These are phyloP conservation scores for Aureobasidium lini DNA, from an alignment of 2,329 filamentous ascomycete genomes.

Conservation along the genomic window DNA sequence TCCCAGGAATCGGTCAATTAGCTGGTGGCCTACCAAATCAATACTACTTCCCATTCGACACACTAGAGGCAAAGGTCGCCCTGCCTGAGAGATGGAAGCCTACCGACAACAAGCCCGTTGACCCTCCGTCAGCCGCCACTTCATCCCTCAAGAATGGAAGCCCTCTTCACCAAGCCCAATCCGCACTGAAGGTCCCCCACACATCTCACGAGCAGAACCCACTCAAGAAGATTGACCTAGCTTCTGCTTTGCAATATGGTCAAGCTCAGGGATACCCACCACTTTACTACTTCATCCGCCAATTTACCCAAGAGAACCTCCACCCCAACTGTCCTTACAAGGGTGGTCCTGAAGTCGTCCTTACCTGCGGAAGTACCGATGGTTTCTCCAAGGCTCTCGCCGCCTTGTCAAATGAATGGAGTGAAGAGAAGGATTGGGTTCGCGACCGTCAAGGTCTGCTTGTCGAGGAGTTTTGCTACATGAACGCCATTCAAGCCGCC, in stretches of 20 bases:
- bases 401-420: conserved; percentile 70
- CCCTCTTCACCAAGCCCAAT: conserved; percentile 28
- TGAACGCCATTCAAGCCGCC: conserved; percentile 63
- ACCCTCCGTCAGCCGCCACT: conserved; percentile 36
- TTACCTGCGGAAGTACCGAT: conserved; percentile 79
- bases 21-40: conserved; percentile 67
- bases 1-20: conserved; percentile 54
- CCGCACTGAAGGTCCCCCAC: conserved; percentile 62
- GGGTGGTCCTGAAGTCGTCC: conserved; percentile 65
- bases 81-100: conserved; percentile 67
- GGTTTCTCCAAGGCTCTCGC: conserved; percentile 73
- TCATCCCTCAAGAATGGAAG: conserved; percentile 23
- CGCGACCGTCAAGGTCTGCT: conserved; percentile 68
- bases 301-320: conserved; percentile 68
- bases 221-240: conserved; percentile 67
- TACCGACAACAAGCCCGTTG: conserved; percentile 54
- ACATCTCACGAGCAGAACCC: conserved; percentile 51
- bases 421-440: conserved; percentile 57
- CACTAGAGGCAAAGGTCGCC: conserved; percentile 73
- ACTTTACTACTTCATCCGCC: conserved; percentile 66
- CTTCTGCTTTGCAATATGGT: conserved; percentile 80
- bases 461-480: conserved; percentile 74
- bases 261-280: conserved; percentile 74
- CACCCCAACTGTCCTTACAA: conserved; percentile 77
- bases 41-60: conserved; percentile 82